Conservation (phyloP, 2,329 filamentous ascomycete genomes). For the Neofusicoccum umdonicola region DNA sequence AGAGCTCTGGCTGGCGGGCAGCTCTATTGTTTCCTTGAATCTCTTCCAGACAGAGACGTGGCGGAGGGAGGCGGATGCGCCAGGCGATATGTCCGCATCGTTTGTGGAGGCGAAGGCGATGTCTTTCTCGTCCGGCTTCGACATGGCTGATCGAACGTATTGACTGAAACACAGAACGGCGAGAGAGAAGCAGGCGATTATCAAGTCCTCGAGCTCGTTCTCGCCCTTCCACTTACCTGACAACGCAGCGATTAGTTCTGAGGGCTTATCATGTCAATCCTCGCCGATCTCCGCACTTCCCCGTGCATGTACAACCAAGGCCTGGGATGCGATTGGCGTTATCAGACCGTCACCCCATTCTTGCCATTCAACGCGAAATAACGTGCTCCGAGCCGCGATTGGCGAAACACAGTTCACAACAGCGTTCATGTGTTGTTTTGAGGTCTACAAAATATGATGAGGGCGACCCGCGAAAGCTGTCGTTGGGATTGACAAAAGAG, state of each 20-base stretch:
- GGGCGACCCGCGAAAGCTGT: background rate
- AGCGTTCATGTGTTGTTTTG: background rate
- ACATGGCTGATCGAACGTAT: background rate
- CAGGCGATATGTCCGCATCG: background rate
- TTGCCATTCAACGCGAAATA: background rate
- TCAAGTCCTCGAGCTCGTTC: background rate
- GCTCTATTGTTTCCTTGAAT: background rate
- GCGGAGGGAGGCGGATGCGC: background rate
- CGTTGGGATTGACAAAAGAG: background rate
- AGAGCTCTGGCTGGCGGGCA: background rate
- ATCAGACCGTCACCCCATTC: background rate
- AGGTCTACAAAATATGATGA: background rate
- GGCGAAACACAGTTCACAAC: background rate
- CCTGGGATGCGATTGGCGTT: background rate
- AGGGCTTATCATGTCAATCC: background rate
- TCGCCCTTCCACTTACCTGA: background rate
- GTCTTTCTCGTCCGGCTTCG: background rate
- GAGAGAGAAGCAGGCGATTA: background rate
- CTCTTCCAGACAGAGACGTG: background rate
- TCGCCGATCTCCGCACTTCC: background rate
- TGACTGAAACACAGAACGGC: background rate
- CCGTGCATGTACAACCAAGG: background rate
- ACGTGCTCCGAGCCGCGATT: background rate
- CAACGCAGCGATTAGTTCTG: too few species aligned
- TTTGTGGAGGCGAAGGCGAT: background rate